Evolutionary conservation across 495 filamentous ascomycete genomes (phyloP).

Genomic region (Copromyces sp.): DNA sequence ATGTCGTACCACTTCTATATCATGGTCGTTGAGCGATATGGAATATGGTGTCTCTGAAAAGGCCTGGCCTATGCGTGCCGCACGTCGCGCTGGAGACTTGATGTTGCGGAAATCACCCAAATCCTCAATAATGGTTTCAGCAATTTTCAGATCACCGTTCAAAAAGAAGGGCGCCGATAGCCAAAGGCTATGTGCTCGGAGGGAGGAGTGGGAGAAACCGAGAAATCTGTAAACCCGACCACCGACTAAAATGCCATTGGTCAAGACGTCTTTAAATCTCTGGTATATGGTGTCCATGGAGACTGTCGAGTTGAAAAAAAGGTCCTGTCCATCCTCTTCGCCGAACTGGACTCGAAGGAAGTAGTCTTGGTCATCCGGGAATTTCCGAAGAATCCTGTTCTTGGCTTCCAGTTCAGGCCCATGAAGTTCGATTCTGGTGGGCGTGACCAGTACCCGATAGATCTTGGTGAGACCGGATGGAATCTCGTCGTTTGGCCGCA

Average conservation of each 20-base stretch:
- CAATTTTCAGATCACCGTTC: constrained; percentile 24
- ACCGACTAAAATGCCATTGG: constrained; percentile 48
- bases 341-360: constrained; percentile 58
- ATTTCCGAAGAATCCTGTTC: constrained; percentile 68
- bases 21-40: constrained; percentile 28
- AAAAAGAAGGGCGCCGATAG: constrained; percentile 61
- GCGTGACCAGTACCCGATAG: constrained; percentile 56
- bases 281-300: constrained; percentile 45
- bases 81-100: constrained; percentile 59
- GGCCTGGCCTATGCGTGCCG: constrained; percentile 73
- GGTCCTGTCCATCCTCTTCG: constrained; percentile 59
- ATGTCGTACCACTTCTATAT: constrained; percentile 25
- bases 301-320: constrained; percentile 46
- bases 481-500: constrained; percentile 15
- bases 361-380: constrained; percentile 47
- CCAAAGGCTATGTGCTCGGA: constrained; percentile 60
- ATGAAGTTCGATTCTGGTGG: constrained; percentile 53
- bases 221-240: constrained; percentile 57
- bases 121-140: constrained; percentile 42
- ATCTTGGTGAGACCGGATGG: constrained; percentile 30
- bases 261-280: constrained; percentile 50
- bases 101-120: constrained; percentile 60
- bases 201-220: constrained; percentile 73
- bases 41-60: constrained; percentile 65
- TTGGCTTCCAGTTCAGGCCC: constrained; percentile 61